Conservation (phyloP, 2,329 filamentous ascomycete species). For the Trichoderma cornu-damae region DNA sequence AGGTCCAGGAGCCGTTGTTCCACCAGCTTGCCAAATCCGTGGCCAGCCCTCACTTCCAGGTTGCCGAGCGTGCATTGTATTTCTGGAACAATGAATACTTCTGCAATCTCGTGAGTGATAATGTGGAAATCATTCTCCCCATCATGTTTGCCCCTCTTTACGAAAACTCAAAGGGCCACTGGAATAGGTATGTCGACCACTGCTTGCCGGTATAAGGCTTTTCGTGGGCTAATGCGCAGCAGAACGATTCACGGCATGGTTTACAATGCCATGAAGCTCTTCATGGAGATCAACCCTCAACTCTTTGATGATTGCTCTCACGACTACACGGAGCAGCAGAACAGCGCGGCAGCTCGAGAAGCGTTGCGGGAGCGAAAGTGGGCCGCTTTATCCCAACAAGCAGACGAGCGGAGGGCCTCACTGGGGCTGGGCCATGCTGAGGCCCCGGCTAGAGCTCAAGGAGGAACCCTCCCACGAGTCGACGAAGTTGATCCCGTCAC, state of each 20-base stretch:
- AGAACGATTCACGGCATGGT: slow-evolving; percentile 99
- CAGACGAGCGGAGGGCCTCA: slow-evolving; percentile 58
- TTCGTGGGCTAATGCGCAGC: slow-evolving; percentile 29
- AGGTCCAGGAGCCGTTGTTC: slow-evolving; percentile 96
- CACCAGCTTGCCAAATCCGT: slow-evolving; percentile 97
- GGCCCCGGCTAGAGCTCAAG: slow-evolving; percentile 35
- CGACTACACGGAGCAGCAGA: slow-evolving; percentile 95
- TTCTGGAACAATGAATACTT: slow-evolving; percentile 99
- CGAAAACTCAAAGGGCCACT: slow-evolving; percentile 98
- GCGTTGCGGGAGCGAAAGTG: slow-evolving; percentile 79
- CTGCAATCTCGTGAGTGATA: slow-evolving; percentile 97
- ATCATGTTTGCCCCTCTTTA: slow-evolving; percentile 99
- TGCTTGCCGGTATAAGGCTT: neutral
- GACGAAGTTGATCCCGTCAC: slow-evolving; percentile 76
- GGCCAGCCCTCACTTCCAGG: slow-evolving; percentile 97
- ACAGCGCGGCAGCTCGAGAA: slow-evolving; percentile 80
- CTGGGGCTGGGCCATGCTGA: slow-evolving; percentile 33
- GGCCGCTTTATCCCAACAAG: slow-evolving; percentile 78
- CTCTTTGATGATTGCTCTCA: slow-evolving; percentile 98
- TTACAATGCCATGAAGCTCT: slow-evolving; percentile 99
- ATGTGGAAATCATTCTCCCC: slow-evolving; percentile 94
- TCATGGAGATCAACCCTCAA: slow-evolving; percentile 99
- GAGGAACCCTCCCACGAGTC: slow-evolving; percentile 44
- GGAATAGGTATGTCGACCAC: slow-evolving; percentile 71
- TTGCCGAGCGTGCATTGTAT: slow-evolving; percentile 92